Evolutionary conservation across 805 yeast genomes (phyloP).

Genomic region (Martiniozyma abietophila): DNA sequence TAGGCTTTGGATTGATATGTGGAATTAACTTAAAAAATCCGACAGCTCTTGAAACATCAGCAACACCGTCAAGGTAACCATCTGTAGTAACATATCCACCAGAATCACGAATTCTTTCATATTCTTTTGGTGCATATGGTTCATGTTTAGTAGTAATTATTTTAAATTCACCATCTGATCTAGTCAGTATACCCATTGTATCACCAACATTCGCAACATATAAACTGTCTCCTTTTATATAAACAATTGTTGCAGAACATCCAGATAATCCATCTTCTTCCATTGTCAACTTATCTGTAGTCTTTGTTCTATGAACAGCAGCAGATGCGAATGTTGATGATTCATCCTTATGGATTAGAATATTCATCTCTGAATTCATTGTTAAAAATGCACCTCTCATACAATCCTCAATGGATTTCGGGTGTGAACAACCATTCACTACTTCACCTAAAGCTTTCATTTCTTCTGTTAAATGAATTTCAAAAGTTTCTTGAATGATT

Average conservation of each 20-base stretch:
- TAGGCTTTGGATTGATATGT: slow-evolving; percentile 84
- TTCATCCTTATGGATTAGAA: slow-evolving; percentile 37
- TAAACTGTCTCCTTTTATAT: slow-evolving; percentile 58
- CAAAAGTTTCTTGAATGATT: slow-evolving; percentile 64
- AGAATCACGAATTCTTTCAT: slow-evolving; percentile 78
- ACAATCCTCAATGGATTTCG: slow-evolving; percentile 59
- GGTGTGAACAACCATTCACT: slow-evolving; percentile 28
- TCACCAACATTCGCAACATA: slow-evolving; percentile 91
- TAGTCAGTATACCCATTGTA: slow-evolving; percentile 69
- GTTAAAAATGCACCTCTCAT: slow-evolving; percentile 71
- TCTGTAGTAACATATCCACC: slow-evolving; percentile 87
- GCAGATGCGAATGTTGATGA: slow-evolving; percentile 33
- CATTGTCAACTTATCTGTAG: slow-evolving; percentile 43
- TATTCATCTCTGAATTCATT: slow-evolving; percentile 76
- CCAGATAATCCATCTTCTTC: slow-evolving; percentile 72
- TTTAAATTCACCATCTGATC: slow-evolving; percentile 72
- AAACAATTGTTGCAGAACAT: slow-evolving; percentile 74
- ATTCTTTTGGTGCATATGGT: slow-evolving; percentile 69
- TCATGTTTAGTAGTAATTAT: slow-evolving; percentile 70
- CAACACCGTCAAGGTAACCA: slow-evolving; percentile 75
- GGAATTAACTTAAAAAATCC: slow-evolving; percentile 85
- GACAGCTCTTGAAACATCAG: slow-evolving; percentile 81
- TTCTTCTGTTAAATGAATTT: slow-evolving; percentile 59
- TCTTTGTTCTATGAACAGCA: slow-evolving; percentile 43
- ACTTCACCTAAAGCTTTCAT: slow-evolving; percentile 33